These are phyloP conservation scores for Schoenoplectus triqueter DNA, from an alignment of 202 grass and related monocot genomes.

Conservation along the genomic window DNA sequence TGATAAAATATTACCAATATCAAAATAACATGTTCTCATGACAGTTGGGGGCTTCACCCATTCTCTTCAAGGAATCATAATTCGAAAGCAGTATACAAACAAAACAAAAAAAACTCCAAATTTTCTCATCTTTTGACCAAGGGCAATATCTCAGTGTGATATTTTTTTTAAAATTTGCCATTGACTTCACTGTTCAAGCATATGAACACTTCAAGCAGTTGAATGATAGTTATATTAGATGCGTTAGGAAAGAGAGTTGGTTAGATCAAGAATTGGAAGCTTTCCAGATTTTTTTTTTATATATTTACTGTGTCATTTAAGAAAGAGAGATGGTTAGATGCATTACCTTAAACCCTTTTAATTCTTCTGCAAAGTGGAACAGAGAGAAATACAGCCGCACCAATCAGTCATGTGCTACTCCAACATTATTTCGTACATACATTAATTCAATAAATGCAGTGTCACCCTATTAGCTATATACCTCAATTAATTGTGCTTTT, in stretches of 20 bases:
- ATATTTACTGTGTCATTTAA: neutral
- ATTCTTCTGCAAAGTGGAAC: conserved; percentile 67
- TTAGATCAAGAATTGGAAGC: neutral
- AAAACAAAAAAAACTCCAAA: neutral
- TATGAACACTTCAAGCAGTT: conserved; percentile 3
- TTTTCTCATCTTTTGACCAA: neutral
- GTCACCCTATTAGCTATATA: neutral
- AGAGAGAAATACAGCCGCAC: conserved; percentile 50
- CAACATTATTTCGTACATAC: conserved; percentile 6
- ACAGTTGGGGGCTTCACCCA: neutral
- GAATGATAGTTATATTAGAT: neutral
- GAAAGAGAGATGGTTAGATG: neutral
- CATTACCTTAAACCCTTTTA: conserved; percentile 54
- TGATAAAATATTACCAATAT: neutral
- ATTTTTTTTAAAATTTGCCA: conserved; percentile 19
- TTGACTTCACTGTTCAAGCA: neutral
- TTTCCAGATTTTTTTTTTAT: neutral
- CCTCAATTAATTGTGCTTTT: neutral
- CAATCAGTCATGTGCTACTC: conserved; percentile 56
- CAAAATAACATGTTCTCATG: neutral
- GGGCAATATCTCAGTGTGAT: neutral
- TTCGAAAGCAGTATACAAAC: neutral
- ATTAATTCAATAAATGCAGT: conserved; percentile 25
- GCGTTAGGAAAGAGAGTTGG: too few relatives aligned
- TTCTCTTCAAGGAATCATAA: neutral